These are phyloP conservation scores for Pterula multifida DNA, from an alignment of 1,284 basidiomycete species.

Conservation along the genomic window DNA sequence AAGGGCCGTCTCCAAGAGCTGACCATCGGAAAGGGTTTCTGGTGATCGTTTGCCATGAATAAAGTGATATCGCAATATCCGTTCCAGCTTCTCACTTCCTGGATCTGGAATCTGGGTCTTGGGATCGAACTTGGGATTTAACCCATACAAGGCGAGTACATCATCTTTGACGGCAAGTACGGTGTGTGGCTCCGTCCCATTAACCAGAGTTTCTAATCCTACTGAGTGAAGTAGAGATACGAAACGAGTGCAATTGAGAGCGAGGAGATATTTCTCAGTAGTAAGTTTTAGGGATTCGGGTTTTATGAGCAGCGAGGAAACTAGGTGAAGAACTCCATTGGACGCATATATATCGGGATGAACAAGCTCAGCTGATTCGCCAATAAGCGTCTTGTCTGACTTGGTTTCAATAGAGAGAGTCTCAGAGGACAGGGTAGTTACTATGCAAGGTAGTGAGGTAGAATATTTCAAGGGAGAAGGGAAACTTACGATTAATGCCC, in stretches of 20 bases:
- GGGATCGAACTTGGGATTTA: not conserved
- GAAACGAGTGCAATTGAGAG: slow-evolving; percentile 85
- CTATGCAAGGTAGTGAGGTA: slow-evolving; percentile 24
- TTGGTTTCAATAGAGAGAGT: slow-evolving; percentile 47
- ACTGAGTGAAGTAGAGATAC: slow-evolving; percentile 81
- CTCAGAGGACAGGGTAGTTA: slow-evolving; percentile 60
- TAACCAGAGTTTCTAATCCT: slow-evolving; percentile 66
- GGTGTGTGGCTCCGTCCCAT: slow-evolving; percentile 61
- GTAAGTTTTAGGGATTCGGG: slow-evolving; percentile 69
- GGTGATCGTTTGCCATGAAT: slow-evolving; percentile 66
- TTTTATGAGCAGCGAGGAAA: slow-evolving; percentile 77
- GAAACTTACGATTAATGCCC: slow-evolving; percentile 39
- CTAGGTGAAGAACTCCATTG: slow-evolving; percentile 91
- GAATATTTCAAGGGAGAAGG: slow-evolving; percentile 5
- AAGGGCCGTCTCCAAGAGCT: slow-evolving; percentile 73
- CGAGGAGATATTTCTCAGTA: slow-evolving; percentile 86
- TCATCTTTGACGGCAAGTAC: slow-evolving; percentile 88
- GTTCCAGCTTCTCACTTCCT: slow-evolving; percentile 57
- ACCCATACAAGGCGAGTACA: slow-evolving; percentile 49
- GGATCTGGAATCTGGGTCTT: slow-evolving; percentile 38
- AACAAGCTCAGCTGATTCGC: slow-evolving; percentile 45
- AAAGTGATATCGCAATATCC: slow-evolving; percentile 75
- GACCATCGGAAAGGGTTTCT: slow-evolving; percentile 58
- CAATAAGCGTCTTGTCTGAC: slow-evolving; percentile 47
- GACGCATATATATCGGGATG: slow-evolving; percentile 80